Percentiles rank a stretch among this genome's conserved stretches.
These are phyloP conservation scores for Mycena crocata DNA, from an alignment of 768 basidiomycete genomes.

Conservation along the genomic window DNA sequence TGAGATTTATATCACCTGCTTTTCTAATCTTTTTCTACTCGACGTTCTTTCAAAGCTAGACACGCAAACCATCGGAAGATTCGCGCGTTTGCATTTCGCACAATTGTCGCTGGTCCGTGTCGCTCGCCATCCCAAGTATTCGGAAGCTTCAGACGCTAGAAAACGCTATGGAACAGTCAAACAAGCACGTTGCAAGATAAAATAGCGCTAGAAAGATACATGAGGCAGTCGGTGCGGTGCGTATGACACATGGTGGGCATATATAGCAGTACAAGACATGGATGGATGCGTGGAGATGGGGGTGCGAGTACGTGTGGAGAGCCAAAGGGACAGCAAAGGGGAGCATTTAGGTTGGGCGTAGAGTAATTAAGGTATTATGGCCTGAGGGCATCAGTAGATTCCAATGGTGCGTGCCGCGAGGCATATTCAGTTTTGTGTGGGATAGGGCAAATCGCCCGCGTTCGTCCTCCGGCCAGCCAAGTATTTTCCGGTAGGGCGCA, in stretches of 20 bases:
- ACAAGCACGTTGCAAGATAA: conserved; percentile 32
- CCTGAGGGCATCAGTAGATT: conserved; percentile 10
- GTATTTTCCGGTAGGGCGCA: conserved; percentile 25
- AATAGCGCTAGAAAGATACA: conserved; percentile 31
- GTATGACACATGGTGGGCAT: conserved; percentile 15
- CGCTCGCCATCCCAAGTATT: background rate
- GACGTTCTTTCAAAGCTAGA: background rate
- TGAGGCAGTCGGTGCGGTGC: conserved; percentile 18
- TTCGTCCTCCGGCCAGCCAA: conserved; percentile 31
- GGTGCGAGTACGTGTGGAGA: conserved; percentile 2
- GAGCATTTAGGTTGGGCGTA: conserved; percentile 21
- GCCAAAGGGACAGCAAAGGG: conserved; percentile 20
- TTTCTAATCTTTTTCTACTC: background rate
- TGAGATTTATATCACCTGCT: background rate
- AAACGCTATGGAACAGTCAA: conserved; percentile 4
- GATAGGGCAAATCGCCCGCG: conserved; percentile 13
- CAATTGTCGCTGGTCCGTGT: background rate
- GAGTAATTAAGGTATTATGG: conserved; percentile 24
- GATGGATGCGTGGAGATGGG: conserved; percentile 9
- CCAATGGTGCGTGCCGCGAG: too few species aligned
- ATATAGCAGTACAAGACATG: conserved; percentile 29
- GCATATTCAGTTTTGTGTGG: too few species aligned
- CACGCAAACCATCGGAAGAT: background rate
- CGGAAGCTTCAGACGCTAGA: background rate
- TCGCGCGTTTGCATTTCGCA: conserved; percentile 6